phyloP scores from a whole-genome alignment of 257 asterid genomes.

The Pogostemon cablin region DNA sequence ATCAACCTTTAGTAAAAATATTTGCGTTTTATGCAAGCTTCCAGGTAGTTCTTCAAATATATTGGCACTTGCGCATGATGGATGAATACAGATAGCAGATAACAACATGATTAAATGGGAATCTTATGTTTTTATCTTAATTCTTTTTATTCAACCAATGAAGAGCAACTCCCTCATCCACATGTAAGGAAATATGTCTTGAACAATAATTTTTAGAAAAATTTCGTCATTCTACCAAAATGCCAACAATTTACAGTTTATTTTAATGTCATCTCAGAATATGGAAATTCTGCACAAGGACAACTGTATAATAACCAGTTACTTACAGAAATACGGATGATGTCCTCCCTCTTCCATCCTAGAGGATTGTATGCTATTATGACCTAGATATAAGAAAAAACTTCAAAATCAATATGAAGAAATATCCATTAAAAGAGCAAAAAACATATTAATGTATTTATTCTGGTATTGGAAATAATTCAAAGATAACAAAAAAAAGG shows the following conservation, averaged over 20 bases:
- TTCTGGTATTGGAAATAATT: constrained; percentile 4
- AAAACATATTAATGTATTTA: constrained; percentile 3
- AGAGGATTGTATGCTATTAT: constrained; percentile 74
- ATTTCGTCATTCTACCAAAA: constrained; percentile 7
- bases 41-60: constrained; percentile 1
- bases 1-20: not conserved
- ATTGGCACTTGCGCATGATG: constrained; percentile 4
- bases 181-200: constrained; percentile 2
- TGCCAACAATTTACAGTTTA: not conserved
- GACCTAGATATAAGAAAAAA: constrained; percentile 42
- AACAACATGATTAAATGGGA: not conserved
- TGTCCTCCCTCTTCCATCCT: constrained; percentile 77
- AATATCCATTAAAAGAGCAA: constrained; percentile 19
- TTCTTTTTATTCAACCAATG: constrained; percentile 19
- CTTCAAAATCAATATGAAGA: constrained; percentile 25
- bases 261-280: constrained; percentile 12
- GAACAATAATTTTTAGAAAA: not conserved
- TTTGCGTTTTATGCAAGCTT: not conserved
- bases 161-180: not conserved
- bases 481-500: too few species aligned
- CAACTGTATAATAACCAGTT: constrained; percentile 25
- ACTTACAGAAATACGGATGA: constrained; percentile 78
- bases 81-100: not conserved
- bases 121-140: constrained; percentile 8
- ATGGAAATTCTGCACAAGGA: constrained; percentile 22